Conservation (phyloP, 164 flowering plant species). For the Brasenia schreberi region DNA sequence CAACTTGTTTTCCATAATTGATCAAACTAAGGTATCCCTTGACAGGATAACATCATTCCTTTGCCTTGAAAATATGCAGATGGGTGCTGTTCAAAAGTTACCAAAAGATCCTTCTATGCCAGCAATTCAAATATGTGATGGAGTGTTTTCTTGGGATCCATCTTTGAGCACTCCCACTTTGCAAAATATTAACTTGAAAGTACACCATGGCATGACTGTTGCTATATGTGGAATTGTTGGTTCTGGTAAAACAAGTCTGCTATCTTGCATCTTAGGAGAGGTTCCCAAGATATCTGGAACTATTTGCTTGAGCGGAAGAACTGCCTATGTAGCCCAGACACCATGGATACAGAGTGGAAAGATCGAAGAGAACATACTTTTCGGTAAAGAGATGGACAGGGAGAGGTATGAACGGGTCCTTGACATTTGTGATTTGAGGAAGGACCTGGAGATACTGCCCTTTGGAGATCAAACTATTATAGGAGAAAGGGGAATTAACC, state of each 20-base stretch:
- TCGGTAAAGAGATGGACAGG: conserved; percentile 67
- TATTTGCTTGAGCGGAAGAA: conserved; percentile 38
- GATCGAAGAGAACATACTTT: conserved; percentile 74
- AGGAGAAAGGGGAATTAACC: conserved; percentile 84
- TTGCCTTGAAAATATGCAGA: conserved; percentile 36
- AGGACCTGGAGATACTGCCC: conserved; percentile 64
- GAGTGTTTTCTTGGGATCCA: conserved; percentile 19
- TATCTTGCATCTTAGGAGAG: conserved; percentile 49
- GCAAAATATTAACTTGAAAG: conserved; percentile 25
- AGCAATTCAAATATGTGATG: conserved; percentile 45
- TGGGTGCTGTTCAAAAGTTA: conserved; percentile 33
- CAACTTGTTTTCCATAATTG: conserved; percentile 44
- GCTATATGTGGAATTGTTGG: conserved; percentile 59
- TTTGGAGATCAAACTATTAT: conserved; percentile 79
- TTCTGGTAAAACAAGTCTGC: conserved; percentile 51
- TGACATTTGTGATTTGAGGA: conserved; percentile 67
- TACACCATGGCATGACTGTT: conserved; percentile 31
- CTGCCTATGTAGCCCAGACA: conserved; percentile 79
- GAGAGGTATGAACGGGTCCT: conserved; percentile 53
- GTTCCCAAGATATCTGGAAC: conserved; percentile 32
- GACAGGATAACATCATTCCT: conserved; percentile 55
- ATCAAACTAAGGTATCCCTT: conserved; percentile 64
- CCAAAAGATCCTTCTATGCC: conserved; percentile 27
- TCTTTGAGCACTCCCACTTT: conserved; percentile 21
- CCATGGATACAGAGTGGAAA: conserved; percentile 92